Conservation (phyloP, 2,329 filamentous ascomycete species). For the Pleurostoma richardsiae region DNA sequence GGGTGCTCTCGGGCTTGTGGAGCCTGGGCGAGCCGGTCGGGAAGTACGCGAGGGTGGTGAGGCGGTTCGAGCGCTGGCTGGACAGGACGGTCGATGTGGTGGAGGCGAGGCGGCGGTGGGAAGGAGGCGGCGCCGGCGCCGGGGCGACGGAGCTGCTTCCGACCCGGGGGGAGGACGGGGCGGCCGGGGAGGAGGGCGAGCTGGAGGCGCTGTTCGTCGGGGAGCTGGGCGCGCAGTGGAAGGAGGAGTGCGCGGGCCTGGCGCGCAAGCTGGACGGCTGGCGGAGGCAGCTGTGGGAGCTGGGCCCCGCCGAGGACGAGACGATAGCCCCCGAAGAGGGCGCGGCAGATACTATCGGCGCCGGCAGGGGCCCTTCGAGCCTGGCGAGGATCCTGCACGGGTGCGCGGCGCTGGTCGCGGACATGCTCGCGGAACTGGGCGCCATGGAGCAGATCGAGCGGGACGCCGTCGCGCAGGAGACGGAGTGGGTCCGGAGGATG, state of each 20-base stretch:
- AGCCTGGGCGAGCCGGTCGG: constrained; percentile 49
- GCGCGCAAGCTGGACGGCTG: constrained; percentile 50
- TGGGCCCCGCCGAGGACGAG: constrained; percentile 24
- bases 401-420: constrained; percentile 43
- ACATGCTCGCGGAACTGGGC: constrained; percentile 59
- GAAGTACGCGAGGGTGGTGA: constrained; percentile 48
- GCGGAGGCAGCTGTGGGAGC: constrained; percentile 38
- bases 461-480: constrained; percentile 51
- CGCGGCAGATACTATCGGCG: not conserved
- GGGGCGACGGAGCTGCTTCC: constrained; percentile 23
- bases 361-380: constrained; percentile 24
- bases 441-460: constrained; percentile 58
- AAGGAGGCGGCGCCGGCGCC: constrained; percentile 22
- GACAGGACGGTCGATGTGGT: constrained; percentile 40
- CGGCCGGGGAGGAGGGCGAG: constrained; percentile 49
- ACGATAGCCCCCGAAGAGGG: not conserved
- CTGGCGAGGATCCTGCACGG: constrained; percentile 42
- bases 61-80: constrained; percentile 57
- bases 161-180: constrained; percentile 52
- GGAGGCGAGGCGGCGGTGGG: constrained; percentile 28
- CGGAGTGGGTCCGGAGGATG: constrained; percentile 52
- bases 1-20: constrained; percentile 53
- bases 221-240: constrained; percentile 53
- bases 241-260: constrained; percentile 49
- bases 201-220: constrained; percentile 43